These are phyloP conservation scores for Pezicula carpinea DNA, from an alignment of 2,329 filamentous ascomycete genomes.

Conservation along the genomic window DNA sequence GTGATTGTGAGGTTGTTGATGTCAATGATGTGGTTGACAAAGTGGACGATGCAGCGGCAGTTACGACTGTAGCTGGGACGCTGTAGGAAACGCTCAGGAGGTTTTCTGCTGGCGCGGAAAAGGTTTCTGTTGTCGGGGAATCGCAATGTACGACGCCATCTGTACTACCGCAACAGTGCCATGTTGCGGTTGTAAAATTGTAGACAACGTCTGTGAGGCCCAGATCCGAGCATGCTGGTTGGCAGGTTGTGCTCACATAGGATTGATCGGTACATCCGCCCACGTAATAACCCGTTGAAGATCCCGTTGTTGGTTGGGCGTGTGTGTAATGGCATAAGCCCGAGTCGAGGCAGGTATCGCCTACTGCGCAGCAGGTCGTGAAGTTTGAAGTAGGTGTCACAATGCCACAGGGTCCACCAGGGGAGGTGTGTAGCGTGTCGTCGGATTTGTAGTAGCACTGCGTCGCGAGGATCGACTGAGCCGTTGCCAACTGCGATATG, in stretches of 20 bases:
- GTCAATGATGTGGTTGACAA: too few relatives aligned
- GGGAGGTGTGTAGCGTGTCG: background rate
- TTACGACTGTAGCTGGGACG: too few relatives aligned
- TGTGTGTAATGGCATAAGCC: conserved; percentile 1
- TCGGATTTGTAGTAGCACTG: too few relatives aligned
- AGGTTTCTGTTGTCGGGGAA: too few relatives aligned
- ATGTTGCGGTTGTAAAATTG: background rate
- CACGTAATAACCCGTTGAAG: background rate
- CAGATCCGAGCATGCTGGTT: background rate
- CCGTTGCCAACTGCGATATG: too few relatives aligned
- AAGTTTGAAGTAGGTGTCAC: background rate
- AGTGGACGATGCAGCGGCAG: too few relatives aligned
- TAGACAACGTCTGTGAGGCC: conserved; percentile 1
- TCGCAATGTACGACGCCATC: too few relatives aligned
- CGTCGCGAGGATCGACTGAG: too few relatives aligned
- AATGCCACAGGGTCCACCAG: background rate
- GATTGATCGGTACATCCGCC: background rate
- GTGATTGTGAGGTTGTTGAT: too few relatives aligned
- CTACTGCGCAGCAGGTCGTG: background rate
- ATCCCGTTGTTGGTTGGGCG: background rate
- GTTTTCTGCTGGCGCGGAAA: too few relatives aligned
- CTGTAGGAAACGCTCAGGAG: too few relatives aligned
- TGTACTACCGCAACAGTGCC: background rate
- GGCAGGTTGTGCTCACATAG: background rate
- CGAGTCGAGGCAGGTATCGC: background rate